Conservation (phyloP, 1,139 yeast species). For the Arxiozyma heterogenica region DNA sequence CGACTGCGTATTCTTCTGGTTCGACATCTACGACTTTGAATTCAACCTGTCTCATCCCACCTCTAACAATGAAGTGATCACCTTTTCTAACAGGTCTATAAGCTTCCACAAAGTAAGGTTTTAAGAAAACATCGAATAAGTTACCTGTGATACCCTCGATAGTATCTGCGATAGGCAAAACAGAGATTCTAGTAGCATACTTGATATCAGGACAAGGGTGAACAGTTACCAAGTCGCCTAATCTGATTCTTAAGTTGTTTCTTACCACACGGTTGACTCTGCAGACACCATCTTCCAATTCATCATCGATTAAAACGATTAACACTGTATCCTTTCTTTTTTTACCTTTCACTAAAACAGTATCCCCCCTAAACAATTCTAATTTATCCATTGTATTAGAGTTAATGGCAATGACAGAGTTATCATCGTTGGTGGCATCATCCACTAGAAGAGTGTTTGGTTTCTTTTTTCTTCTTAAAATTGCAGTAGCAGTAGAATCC, state of each 20-base stretch:
- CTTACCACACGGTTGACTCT: constrained; percentile 93
- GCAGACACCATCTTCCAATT: constrained; percentile 91
- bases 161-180: constrained; percentile 94
- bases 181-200: constrained; percentile 88
- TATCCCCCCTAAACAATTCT: constrained; percentile 95
- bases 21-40: constrained; percentile 97
- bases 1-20: constrained; percentile 95
- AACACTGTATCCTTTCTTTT: constrained; percentile 97
- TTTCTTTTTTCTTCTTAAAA: constrained; percentile 94
- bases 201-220: constrained; percentile 98
- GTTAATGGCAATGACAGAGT: constrained; percentile 90
- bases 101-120: constrained; percentile 98
- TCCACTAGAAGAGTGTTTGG: constrained; percentile 86
- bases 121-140: constrained; percentile 89
- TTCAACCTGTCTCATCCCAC: constrained; percentile 99
- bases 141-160: constrained; percentile 98
- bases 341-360: constrained; percentile 94
- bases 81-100: constrained; percentile 98
- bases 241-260: constrained; percentile 85
- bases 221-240: constrained; percentile 83
- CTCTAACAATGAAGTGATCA: constrained; percentile 91
- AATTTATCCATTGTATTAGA: constrained; percentile 92
- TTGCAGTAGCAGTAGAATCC: constrained; percentile 94
- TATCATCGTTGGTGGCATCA: constrained; percentile 95
- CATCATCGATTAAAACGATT: constrained; percentile 93